Evolutionary conservation across 2,329 filamentous ascomycete genomes (phyloP), one percentile per base, ranked within the genome.

Genomic region (Pleomassaria siparia): DNA sequence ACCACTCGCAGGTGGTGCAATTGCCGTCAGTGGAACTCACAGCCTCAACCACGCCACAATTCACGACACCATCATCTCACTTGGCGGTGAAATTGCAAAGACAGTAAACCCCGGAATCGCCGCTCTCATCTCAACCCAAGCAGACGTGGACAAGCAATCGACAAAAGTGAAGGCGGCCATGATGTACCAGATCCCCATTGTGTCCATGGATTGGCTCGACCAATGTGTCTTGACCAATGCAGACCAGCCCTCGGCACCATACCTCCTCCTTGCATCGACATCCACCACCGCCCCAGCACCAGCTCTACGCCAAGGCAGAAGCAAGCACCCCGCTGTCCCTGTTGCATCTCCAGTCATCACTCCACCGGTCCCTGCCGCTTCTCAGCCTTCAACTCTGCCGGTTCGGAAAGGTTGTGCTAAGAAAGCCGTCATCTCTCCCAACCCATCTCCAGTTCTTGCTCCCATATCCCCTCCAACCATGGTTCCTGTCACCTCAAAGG

Each of bases 1-100:
- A 2, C 70, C 79, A 0, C 70, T 86, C 3, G 66, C 74, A 1
- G 79, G 76, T 4, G 76, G 70, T 55, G 71, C 72, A 5, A 72
- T 89, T 36, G 80, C 78, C 18, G 64, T 87, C 21, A 84, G 81
- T 47, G 86, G 86, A 50, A 79, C 78, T 4, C 84, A 88, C 55
- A 72, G 74, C 5, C 67, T 74, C 21, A 80, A 76, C 2, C 83
- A 88, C 55, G 65, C 66, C 5, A 64, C 68, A 0, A 65, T 84
- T 4, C 76, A 81, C 51, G 60, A 67, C 18, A 66, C 75, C 39
- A 72, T 83, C 44, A 69, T 62, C 10, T 55, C 65, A 3, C 73
- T 83, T 6, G 83, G 83, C 15, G 83, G 74, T 8, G 62, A 61
- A 2, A 64, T 79, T 25, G 72, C 72, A 20, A 76, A 71, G 51